Base-by-base conservation (phyloP, 1,284 basidiomycete genomes). In the Ceratobasidium sp. region DNA sequence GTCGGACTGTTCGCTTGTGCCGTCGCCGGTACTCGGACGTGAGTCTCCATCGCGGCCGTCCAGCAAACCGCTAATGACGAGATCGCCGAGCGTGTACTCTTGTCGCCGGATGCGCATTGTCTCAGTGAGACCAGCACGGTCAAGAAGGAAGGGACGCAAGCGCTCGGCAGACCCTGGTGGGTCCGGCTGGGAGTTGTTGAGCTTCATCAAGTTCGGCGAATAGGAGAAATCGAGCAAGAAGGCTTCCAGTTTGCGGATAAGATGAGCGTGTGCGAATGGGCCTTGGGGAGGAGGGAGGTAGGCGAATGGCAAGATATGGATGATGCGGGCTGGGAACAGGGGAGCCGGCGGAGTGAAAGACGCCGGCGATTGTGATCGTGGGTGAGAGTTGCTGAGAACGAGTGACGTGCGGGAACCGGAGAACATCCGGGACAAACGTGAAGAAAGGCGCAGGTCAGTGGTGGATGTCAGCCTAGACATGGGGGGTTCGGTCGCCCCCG, bases 201-300 rank as follows among this genome's bases (percentile, higher is more conserved):
- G 53, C 53, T 46, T 69, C 51, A 58, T 69, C 34, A 51, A 51
- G 27, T 51, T 46, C 1, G 65, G 65, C 14, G 65, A 69, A n/a
- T 43, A 69, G 65, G 65, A 69, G 27, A 69, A 69, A 43, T 69
- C 65, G 31, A 69, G 65, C 65, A 69, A 58, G 31, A 69, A 69
- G 51, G 65, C 65, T 51, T 69, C 65, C 37, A 69, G 65, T 58
- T 69, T 69, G 5, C 65, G 51, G 24, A 69, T 69, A 34, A 69
- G 53, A 31, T 69, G 65, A 27, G 65, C 65, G 37, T 69, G 65
- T 29, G 65, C 65, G 51, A 69, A 69, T 5, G 65, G 65, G 53
- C 65, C 65, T 43, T 69, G 51, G 22, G 65, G 53, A 3, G 49
- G 65, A 43, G 65, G 65, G 7, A 43, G 22, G 53, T 69, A 69